Conservation (phyloP, 2,329 filamentous ascomycete genomes). For the Clonostachys rosea region DNA sequence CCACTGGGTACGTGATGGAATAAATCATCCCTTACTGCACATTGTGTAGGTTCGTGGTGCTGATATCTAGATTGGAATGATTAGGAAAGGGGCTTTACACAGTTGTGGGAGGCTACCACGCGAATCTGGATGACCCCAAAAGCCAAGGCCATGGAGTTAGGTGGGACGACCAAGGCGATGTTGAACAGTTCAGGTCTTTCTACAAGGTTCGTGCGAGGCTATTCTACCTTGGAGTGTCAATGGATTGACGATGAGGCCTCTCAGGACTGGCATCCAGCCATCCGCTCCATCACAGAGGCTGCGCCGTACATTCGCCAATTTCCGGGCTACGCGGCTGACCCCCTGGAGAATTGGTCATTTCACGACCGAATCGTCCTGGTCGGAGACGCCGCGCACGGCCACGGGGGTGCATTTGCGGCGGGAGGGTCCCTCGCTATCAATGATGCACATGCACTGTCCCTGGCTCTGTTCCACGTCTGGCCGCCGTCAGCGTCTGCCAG, state of each 20-base stretch:
- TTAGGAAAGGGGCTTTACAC: conserved; percentile 26
- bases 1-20: conserved; percentile 21
- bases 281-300: conserved; percentile 30
- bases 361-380: conserved; percentile 24
- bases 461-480: conserved; percentile 28
- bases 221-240: not conserved
- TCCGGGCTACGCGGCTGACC: conserved; percentile 33
- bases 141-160: conserved; percentile 16
- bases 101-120: conserved; percentile 33
- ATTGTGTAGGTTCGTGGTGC: not conserved
- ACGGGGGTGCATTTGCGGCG: conserved; percentile 33
- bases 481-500: conserved; percentile 4
- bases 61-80: not conserved
- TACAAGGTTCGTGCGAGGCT: conserved; percentile 12
- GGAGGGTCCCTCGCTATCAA: conserved; percentile 32
- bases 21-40: not conserved
- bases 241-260: not conserved
- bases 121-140: conserved; percentile 22
- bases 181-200: conserved; percentile 25
- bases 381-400: conserved; percentile 33
- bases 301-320: conserved; percentile 32
- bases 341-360: conserved; percentile 34
- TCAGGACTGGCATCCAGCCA: conserved; percentile 31
- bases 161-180: conserved; percentile 31
- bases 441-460: conserved; percentile 33